Evolutionary conservation across 495 filamentous ascomycete genomes (phyloP).

Genomic region (Zalerion maritima): DNA sequence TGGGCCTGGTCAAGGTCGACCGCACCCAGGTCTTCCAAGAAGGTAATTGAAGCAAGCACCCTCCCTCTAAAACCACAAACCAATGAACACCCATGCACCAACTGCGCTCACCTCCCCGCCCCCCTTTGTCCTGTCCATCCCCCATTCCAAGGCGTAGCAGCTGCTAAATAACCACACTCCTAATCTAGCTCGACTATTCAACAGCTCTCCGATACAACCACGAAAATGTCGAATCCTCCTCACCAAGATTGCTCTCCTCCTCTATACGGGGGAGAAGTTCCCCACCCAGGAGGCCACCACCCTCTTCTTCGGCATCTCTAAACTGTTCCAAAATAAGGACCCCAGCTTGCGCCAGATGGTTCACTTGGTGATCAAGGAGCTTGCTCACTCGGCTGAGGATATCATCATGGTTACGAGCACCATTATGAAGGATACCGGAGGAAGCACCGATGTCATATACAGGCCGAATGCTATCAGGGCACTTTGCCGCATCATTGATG

Average conservation of each 20-base stretch:
- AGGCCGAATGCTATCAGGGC: constrained; percentile 94
- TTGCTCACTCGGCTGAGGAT: constrained; percentile 92
- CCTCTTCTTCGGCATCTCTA: constrained; percentile 98
- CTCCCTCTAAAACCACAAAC: constrained; percentile 6
- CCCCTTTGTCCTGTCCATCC: background rate
- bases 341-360: constrained; percentile 97
- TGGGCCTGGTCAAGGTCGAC: constrained; percentile 87
- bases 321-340: constrained; percentile 99
- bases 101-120: constrained; percentile 5
- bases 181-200: constrained; percentile 83
- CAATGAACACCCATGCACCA: background rate
- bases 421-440: constrained; percentile 98
- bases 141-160: constrained; percentile 4
- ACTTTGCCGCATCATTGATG: constrained; percentile 94
- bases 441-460: constrained; percentile 89
- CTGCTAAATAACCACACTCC: constrained; percentile 12
- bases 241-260: constrained; percentile 91
- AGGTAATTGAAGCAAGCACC: constrained; percentile 43
- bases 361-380: constrained; percentile 92
- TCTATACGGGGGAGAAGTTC: constrained; percentile 95
- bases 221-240: constrained; percentile 89
- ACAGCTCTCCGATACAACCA: constrained; percentile 86
- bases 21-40: constrained; percentile 98
- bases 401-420: constrained; percentile 99
- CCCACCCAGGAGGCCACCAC: constrained; percentile 94